phyloP scores from a whole-genome alignment of 2,329 filamentous ascomycete genomes.

The Colletotrichum spinosum region DNA sequence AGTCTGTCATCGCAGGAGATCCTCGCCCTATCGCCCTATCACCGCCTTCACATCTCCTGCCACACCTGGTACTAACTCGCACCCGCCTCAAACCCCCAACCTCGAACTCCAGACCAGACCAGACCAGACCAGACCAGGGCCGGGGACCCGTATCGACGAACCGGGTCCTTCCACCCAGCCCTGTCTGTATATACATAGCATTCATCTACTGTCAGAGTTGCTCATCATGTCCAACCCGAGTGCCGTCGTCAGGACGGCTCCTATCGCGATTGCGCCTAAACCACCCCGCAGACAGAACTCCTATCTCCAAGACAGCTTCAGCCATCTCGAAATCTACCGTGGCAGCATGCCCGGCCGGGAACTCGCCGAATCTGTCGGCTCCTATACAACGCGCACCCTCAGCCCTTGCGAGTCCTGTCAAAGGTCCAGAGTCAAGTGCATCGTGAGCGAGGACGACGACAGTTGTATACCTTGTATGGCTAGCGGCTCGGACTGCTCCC shows the following conservation, averaged over 20 bases:
- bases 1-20: slow-evolving; percentile 14
- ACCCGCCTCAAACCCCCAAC: slow-evolving; percentile 24
- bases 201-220: slow-evolving; percentile 38
- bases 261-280: slow-evolving; percentile 75
- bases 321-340: slow-evolving; percentile 59
- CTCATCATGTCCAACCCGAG: slow-evolving; percentile 65
- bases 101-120: slow-evolving; percentile 24
- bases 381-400: slow-evolving; percentile 53
- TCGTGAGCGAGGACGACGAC: slow-evolving; percentile 77
- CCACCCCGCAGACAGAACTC: slow-evolving; percentile 57
- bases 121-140: slow-evolving; percentile 22
- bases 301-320: slow-evolving; percentile 59
- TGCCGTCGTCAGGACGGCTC: slow-evolving; percentile 69
- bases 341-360: slow-evolving; percentile 64
- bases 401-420: slow-evolving; percentile 80
- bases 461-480: slow-evolving; percentile 82
- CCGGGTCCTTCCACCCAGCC: slow-evolving; percentile 42
- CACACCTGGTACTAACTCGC: slow-evolving; percentile 25
- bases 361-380: slow-evolving; percentile 61
- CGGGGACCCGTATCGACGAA: slow-evolving; percentile 38
- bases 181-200: slow-evolving; percentile 40
- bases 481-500: slow-evolving; percentile 82
- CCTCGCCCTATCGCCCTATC: slow-evolving; percentile 29
- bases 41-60: slow-evolving; percentile 29
- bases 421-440: slow-evolving; percentile 79